These are phyloP conservation scores for Stachybotrys chartarum DNA, from an alignment of 2,329 filamentous ascomycete species.

Conservation along the genomic window DNA sequence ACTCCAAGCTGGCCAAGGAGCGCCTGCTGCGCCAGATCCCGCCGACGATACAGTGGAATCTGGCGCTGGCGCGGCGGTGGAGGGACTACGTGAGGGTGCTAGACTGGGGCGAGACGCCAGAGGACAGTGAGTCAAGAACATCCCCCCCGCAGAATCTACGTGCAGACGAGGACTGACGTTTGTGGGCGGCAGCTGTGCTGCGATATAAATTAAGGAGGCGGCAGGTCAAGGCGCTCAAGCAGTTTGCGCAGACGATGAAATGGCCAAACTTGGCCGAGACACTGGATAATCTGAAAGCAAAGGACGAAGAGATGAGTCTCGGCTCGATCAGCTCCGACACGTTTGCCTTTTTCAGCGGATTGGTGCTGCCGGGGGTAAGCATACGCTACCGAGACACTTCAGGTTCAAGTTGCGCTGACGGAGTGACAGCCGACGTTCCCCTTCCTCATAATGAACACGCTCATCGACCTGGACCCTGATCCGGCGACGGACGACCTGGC, in stretches of 20 bases:
- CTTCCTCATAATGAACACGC: conserved; percentile 71
- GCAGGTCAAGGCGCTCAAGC: conserved; percentile 61
- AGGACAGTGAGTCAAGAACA: conserved; percentile 35
- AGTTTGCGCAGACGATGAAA: conserved; percentile 66
- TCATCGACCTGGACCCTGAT: conserved; percentile 69
- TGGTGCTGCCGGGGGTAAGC: conserved; percentile 62
- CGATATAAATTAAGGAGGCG: conserved; percentile 58
- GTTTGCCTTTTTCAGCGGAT: conserved; percentile 70
- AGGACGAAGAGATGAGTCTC: conserved; percentile 49
- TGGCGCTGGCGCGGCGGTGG: conserved; percentile 69
- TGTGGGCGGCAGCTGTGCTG: conserved; percentile 41
- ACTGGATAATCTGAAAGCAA: conserved; percentile 53
- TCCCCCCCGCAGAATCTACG: neutral
- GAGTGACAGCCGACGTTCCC: conserved; percentile 50
- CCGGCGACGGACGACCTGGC: conserved; percentile 57
- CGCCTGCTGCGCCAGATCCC: conserved; percentile 59
- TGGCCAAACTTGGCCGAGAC: conserved; percentile 68
- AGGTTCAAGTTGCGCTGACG: conserved; percentile 2
- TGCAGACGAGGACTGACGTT: neutral
- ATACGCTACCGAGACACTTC: neutral
- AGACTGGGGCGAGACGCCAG: conserved; percentile 44
- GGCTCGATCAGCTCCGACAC: conserved; percentile 60
- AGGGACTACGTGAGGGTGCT: conserved; percentile 62
- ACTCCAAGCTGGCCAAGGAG: conserved; percentile 57
- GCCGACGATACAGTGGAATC: conserved; percentile 63